Base-by-base conservation (phyloP, 768 basidiomycete genomes). In the Mycena chlorophos region DNA sequence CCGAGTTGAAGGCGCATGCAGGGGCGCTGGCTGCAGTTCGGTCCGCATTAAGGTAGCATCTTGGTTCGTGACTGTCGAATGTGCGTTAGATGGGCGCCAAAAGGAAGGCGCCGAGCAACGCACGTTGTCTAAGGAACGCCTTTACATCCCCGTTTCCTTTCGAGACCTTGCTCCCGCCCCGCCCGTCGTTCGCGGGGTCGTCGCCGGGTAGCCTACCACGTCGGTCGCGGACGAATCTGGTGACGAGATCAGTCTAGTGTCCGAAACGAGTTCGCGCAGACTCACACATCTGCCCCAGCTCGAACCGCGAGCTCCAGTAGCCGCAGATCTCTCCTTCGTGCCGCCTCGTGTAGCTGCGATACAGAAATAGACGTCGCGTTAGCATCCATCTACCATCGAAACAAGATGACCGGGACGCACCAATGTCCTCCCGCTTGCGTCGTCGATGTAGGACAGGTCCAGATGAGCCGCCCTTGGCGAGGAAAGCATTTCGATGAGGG, bases 251-350 rank as follows among this genome's bases (percentile, higher is more conserved):
- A 46, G 26, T 46, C 6, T 8, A 27, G 26, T 12, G 12, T 12
- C 39, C 6, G 5, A 19, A 10, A 20, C 19, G 77, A 69, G 96
- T 88, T 3, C 93, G 78, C 2, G 39, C 6, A 6, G 14, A 89
- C 86, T 65, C 95, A 95, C 3, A 95, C 88, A 65, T 95, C 93
- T 0, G 91, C 93, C 0, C 94, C 94, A 8, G 88, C 87, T 22
- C 88, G 82, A 2, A 94, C 83, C 0, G 85, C 87, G n/a, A 93
- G 78, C 65, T 96, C 91, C 25, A 96, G 83, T 19, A 96, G 72
- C 3, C 85, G 77, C 20, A 96, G 72, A 65, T 97, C 92, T 56
- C 87, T 87, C 16, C 93, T 78, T 30, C 82, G 76, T 0, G 91
- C 90, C 1, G 94, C 92, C 68, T 95, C 94, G 60, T 98, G 95